Conservation (phyloP, 2,329 filamentous ascomycete genomes). For the Sarocladium strictum region DNA sequence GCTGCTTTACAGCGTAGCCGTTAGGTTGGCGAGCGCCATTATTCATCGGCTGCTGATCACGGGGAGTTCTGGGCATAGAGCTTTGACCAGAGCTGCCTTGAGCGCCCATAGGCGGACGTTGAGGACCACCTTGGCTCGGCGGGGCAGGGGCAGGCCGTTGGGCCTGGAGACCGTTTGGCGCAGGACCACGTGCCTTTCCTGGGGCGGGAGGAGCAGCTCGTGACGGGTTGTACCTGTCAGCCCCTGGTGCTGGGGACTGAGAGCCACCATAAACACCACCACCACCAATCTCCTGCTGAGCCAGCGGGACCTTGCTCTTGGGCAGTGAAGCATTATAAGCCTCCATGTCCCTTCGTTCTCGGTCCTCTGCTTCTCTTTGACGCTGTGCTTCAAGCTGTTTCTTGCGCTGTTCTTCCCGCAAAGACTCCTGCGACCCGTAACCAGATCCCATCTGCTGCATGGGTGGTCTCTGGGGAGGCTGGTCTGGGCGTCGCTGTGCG, state of each 20-base stretch:
- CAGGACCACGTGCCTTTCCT: constrained; percentile 44
- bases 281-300: constrained; percentile 84
- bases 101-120: constrained; percentile 40
- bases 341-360: constrained; percentile 69
- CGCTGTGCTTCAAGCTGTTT: constrained; percentile 56
- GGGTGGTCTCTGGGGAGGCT: constrained; percentile 52
- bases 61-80: constrained; percentile 39
- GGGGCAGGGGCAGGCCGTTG: constrained; percentile 80
- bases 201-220: constrained; percentile 80
- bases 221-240: constrained; percentile 75
- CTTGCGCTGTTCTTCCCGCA: constrained; percentile 53
- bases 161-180: constrained; percentile 53
- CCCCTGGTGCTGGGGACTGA: constrained; percentile 22
- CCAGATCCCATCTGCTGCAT: constrained; percentile 46
- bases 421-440: constrained; percentile 44
- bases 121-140: constrained; percentile 36
- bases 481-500: constrained; percentile 29
- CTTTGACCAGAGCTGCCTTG: constrained; percentile 47
- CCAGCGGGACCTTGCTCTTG: constrained; percentile 70
- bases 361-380: constrained; percentile 55
- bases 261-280: constrained; percentile 52
- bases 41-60: constrained; percentile 34
- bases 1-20: constrained; percentile 15
- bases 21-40: constrained; percentile 33
- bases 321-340: constrained; percentile 87